Evolutionary conservation across 2,329 filamentous ascomycete genomes (phyloP).

Genomic region (Dothideomycetes sp.): DNA sequence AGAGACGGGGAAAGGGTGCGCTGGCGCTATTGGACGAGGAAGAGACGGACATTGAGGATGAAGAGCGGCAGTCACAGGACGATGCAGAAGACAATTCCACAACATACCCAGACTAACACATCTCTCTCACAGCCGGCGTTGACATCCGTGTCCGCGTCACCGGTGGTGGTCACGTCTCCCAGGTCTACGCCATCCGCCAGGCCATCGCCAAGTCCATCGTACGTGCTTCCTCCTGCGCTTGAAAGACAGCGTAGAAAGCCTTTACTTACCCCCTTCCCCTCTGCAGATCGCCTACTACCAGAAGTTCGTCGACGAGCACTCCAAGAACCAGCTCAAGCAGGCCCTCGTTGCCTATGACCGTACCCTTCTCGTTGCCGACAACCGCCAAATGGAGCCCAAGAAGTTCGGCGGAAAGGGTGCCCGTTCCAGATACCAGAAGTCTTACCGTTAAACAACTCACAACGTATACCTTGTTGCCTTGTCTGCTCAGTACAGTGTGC

Average conservation of each 20-base stretch:
- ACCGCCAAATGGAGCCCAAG: slow-evolving; percentile 98
- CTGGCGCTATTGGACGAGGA: no score
- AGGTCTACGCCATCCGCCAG: slow-evolving; percentile 97
- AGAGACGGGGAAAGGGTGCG: slow-evolving; percentile 4
- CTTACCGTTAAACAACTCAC: slow-evolving; percentile 70
- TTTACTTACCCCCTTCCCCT: slow-evolving; percentile 5
- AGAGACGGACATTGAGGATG: background rate
- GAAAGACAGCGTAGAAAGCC: no score
- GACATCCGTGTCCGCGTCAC: slow-evolving; percentile 95
- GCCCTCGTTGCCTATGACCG: slow-evolving; percentile 92
- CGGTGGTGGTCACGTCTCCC: slow-evolving; percentile 95
- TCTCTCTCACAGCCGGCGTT: slow-evolving; percentile 50
- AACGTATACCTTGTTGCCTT: background rate
- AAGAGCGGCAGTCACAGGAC: background rate
- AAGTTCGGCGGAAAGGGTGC: slow-evolving; percentile 93
- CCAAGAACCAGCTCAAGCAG: slow-evolving; percentile 99
- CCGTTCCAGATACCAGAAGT: slow-evolving; percentile 96
- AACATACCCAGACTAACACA: background rate
- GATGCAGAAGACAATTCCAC: slow-evolving; percentile 2
- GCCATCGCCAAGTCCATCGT: slow-evolving; percentile 93
- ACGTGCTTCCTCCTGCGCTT: slow-evolving; percentile 16
- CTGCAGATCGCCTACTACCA: slow-evolving; percentile 81
- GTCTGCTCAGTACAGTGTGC: background rate
- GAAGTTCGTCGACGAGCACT: slow-evolving; percentile 99
- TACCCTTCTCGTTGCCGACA: slow-evolving; percentile 96